These are phyloP conservation scores for Kwoniella europaea DNA, from an alignment of 768 basidiomycete genomes.

Conservation along the genomic window DNA sequence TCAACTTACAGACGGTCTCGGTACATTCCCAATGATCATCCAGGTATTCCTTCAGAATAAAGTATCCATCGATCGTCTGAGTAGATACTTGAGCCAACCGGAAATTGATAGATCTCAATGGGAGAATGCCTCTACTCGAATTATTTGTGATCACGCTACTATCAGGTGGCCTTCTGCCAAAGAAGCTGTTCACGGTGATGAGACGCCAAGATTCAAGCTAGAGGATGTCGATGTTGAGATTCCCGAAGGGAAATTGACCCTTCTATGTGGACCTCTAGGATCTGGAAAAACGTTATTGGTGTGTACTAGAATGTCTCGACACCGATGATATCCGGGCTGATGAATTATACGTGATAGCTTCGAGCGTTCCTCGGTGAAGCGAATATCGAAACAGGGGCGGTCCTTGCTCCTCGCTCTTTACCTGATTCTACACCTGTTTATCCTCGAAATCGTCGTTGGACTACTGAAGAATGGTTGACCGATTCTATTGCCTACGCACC, in stretches of 20 bases:
- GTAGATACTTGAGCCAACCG: conserved; percentile 39
- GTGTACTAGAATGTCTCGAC: conserved; percentile 9
- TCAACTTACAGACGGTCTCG: conserved; percentile 14
- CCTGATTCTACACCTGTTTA: conserved; percentile 36
- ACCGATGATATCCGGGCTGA: neutral
- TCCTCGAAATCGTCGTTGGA: conserved; percentile 25
- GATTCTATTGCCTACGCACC: conserved; percentile 48
- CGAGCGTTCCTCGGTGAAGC: conserved; percentile 53
- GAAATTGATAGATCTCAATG: conserved; percentile 32
- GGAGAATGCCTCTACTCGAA: conserved; percentile 4
- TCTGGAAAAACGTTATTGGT: conserved; percentile 56
- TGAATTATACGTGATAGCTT: conserved; percentile 28
- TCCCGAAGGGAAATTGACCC: conserved; percentile 38
- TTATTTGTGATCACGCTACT: conserved; percentile 32
- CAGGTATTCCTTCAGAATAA: conserved; percentile 32
- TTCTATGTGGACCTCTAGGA: conserved; percentile 54
- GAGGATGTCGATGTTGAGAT: conserved; percentile 38
- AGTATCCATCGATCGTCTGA: conserved; percentile 48
- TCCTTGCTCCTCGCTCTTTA: conserved; percentile 37
- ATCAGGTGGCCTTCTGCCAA: conserved; percentile 45
- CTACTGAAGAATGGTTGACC: conserved; percentile 35
- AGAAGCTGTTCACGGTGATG: neutral
- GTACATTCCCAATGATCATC: conserved; percentile 31
- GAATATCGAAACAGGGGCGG: conserved; percentile 27
- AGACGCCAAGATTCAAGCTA: conserved; percentile 38